A percentile compares a stretch with the other conserved stretches of the same genome.
These are phyloP conservation scores for Phytophthora pistaciae DNA, from an alignment of 352 stramenopile genomes.

Conservation along the genomic window DNA sequence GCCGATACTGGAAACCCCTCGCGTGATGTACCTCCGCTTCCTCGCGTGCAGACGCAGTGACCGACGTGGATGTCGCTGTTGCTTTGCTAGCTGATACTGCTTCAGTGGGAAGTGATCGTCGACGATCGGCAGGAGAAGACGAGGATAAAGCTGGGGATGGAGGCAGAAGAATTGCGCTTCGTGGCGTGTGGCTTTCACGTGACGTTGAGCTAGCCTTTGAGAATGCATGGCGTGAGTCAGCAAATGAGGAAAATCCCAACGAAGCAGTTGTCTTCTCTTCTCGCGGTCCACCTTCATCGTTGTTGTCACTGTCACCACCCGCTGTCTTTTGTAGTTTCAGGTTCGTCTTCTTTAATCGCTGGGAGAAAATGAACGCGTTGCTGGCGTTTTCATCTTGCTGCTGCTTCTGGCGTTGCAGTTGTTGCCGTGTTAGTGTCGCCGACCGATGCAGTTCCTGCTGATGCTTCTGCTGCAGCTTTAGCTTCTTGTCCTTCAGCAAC, in stretches of 20 bases:
- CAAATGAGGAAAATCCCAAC: slow-evolving; percentile 5
- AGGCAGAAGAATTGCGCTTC: slow-evolving; percentile 6
- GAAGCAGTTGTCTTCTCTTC: slow-evolving; percentile 11
- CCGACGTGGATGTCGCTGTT: not conserved
- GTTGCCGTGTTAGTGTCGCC: slow-evolving; percentile 28
- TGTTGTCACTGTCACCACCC: slow-evolving; percentile 26
- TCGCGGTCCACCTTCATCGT: slow-evolving; percentile 10
- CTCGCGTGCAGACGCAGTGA: slow-evolving; percentile 15
- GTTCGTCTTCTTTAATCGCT: slow-evolving; percentile 14
- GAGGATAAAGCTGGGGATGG: slow-evolving; percentile 14
- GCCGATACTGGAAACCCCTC: slow-evolving; percentile 74
- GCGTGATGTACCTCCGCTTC: slow-evolving; percentile 67
- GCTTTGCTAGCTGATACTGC: not conserved
- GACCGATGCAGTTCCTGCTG: slow-evolving; percentile 39
- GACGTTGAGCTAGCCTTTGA: slow-evolving; percentile 8
- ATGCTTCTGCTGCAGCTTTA: slow-evolving; percentile 51
- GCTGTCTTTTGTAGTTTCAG: not conserved
- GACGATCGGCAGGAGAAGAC: slow-evolving; percentile 12
- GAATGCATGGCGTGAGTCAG: slow-evolving; percentile 5
- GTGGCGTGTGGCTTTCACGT: slow-evolving; percentile 6
- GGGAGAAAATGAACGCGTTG: slow-evolving; percentile 21
- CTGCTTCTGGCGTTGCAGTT: slow-evolving; percentile 35
- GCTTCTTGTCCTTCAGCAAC: slow-evolving; percentile 82
- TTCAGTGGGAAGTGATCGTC: not conserved
- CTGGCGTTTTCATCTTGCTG: slow-evolving; percentile 36